A percentile compares a stretch with the other conserved stretches of the same genome.
These are phyloP conservation scores for Rhytidhysteron rufulum DNA, from an alignment of 2,329 filamentous ascomycete genomes.

Conservation along the genomic window DNA sequence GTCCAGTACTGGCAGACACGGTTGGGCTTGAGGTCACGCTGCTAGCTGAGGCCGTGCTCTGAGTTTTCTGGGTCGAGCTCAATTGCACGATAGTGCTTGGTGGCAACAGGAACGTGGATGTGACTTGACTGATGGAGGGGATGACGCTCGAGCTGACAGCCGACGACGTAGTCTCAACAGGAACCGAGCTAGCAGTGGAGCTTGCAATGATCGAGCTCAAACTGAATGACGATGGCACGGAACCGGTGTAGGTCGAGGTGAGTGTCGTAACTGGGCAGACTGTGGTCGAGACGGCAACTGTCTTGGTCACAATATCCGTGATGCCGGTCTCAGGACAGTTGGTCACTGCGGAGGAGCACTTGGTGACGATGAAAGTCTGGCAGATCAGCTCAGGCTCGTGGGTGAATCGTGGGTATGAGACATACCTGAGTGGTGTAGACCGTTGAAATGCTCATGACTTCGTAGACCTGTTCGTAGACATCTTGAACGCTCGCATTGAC, in stretches of 20 bases:
- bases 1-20: too few species aligned
- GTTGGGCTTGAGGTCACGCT: too few species aligned
- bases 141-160: neutral
- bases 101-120: too few species aligned
- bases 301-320: constrained; percentile 9
- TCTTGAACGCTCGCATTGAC: neutral
- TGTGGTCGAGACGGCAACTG: constrained; percentile 11
- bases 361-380: constrained; percentile 22
- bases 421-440: constrained; percentile 2
- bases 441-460: constrained; percentile 1
- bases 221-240: constrained; percentile 5
- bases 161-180: neutral
- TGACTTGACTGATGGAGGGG: too few species aligned
- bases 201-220: neutral
- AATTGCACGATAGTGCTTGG: too few species aligned
- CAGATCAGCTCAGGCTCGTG: constrained; percentile 9
- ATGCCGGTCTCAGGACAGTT: constrained; percentile 17
- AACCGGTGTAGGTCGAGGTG: constrained; percentile 7
- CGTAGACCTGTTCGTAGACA: constrained; percentile 1
- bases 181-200: neutral
- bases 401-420: too few species aligned
- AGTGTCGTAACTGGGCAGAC: constrained; percentile 9
- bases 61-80: too few species aligned
- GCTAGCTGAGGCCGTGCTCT: too few species aligned
- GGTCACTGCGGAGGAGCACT: constrained; percentile 14